These are phyloP conservation scores for Lactarius vividus DNA, from an alignment of 768 basidiomycete genomes.

Conservation along the genomic window DNA sequence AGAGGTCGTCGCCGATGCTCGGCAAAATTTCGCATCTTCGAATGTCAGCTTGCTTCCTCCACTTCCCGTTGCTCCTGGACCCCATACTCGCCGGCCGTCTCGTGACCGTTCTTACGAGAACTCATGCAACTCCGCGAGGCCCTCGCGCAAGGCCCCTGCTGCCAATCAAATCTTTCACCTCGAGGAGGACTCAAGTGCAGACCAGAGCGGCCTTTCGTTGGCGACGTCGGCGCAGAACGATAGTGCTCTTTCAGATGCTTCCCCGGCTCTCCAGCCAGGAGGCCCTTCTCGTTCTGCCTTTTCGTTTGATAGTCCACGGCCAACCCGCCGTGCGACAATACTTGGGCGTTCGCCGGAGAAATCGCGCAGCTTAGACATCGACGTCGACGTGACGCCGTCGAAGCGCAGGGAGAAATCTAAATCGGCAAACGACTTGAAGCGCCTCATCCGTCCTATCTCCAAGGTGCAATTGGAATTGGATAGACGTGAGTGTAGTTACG, in stretches of 20 bases:
- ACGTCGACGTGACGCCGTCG: conserved; percentile 51
- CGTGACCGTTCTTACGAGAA: conserved; percentile 45
- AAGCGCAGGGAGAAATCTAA: conserved; percentile 64
- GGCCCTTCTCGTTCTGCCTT: conserved; percentile 26
- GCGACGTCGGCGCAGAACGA: conserved; percentile 5
- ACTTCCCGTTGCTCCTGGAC: conserved; percentile 51
- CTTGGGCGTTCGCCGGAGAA: conserved; percentile 59
- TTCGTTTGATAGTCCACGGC: conserved; percentile 36
- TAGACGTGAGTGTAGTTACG: conserved; percentile 45
- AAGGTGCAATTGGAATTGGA: conserved; percentile 63
- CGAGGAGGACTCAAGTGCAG: conserved; percentile 36
- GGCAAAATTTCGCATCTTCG: conserved; percentile 64
- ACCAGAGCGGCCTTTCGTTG: conserved; percentile 34
- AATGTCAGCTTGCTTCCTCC: conserved; percentile 52
- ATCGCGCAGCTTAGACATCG: conserved; percentile 30
- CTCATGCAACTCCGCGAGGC: conserved; percentile 47
- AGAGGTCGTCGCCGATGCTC: conserved; percentile 83
- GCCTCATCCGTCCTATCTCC: conserved; percentile 65
- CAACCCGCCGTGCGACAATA: conserved; percentile 58
- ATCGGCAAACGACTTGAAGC: conserved; percentile 61
- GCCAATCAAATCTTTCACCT: conserved; percentile 70
- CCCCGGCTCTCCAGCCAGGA: conserved; percentile 32
- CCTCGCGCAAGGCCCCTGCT: conserved; percentile 61
- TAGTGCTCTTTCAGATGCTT: conserved; percentile 21
- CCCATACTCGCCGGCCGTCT: conserved; percentile 36